A percentile compares a stretch with the other conserved stretches of the same genome.
Evolutionary conservation across 2,329 filamentous ascomycete species (phyloP).

Genomic region (Fusarium sp.): DNA sequence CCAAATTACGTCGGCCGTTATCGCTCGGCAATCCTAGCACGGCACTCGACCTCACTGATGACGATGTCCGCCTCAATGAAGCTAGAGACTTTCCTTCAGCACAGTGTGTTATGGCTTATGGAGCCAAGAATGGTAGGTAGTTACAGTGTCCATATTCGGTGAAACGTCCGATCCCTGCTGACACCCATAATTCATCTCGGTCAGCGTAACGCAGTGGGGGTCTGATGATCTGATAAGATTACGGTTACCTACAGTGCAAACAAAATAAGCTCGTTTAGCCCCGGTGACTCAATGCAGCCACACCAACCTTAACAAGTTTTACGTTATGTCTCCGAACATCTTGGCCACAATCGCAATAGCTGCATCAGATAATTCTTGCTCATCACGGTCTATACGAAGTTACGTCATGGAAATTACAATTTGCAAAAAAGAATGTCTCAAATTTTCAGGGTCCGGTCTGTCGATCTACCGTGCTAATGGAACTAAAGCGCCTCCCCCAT

Average conservation of each 20-base stretch:
- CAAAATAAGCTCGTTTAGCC: background rate
- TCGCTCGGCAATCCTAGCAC: background rate
- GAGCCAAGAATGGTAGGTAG: background rate
- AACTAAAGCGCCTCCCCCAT: background rate
- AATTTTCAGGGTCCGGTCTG: background rate
- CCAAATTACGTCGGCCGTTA: background rate
- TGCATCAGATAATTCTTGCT: background rate
- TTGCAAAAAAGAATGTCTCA: background rate
- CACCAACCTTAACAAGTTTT: background rate
- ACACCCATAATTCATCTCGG: slow-evolving; percentile 2
- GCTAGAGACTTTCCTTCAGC: background rate
- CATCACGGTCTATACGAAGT: background rate
- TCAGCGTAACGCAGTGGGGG: background rate
- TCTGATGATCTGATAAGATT: slow-evolving; percentile 25
- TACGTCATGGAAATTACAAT: slow-evolving; percentile 1
- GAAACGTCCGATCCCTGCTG: slow-evolving; percentile 8
- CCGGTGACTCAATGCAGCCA: background rate
- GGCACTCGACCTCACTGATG: background rate
- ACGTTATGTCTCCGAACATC: slow-evolving; percentile 8
- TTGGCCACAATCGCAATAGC: background rate
- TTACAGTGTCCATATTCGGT: slow-evolving; percentile 1
- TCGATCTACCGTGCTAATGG: background rate
- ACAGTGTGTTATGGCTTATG: background rate
- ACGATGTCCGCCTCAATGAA: slow-evolving; percentile 4
- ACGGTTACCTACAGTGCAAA: background rate